A percentile compares a stretch with the other conserved stretches of the same genome.
phyloP scores from a whole-genome alignment of 73 alveolate genomes.

The Paramecium pentaurelia region DNA sequence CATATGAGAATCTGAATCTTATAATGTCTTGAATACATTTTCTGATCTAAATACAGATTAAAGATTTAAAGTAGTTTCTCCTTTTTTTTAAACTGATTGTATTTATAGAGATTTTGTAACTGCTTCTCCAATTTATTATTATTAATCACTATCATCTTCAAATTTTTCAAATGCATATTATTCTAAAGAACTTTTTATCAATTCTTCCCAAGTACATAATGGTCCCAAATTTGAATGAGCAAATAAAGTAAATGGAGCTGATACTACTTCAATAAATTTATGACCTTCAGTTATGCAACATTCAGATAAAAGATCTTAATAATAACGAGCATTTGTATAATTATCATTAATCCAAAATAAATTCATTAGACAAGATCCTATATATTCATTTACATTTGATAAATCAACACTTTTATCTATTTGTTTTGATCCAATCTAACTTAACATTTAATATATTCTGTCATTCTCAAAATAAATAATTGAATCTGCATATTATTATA shows the following conservation, averaged over 20 bases:
- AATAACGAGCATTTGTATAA: neutral
- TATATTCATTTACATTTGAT: constrained; percentile 78
- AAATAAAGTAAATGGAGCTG: constrained; percentile 48
- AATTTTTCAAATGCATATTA: constrained; percentile 44
- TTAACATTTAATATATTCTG: constrained; percentile 62
- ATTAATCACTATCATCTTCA: constrained; percentile 22
- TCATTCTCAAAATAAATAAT: constrained; percentile 78
- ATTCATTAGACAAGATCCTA: constrained; percentile 70
- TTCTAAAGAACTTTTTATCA: constrained; percentile 44
- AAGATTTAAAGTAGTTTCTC: neutral
- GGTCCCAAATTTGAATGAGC: constrained; percentile 39
- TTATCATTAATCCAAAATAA: constrained; percentile 58
- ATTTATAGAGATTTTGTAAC: constrained; percentile 5
- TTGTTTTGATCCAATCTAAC: constrained; percentile 56
- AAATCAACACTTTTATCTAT: constrained; percentile 69
- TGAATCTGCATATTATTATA: constrained; percentile 79
- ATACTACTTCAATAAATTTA: constrained; percentile 46
- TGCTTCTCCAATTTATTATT: neutral
- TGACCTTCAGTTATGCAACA: constrained; percentile 56
- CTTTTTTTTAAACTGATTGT: neutral
- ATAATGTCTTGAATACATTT: neutral
- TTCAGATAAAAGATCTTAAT: constrained; percentile 28
- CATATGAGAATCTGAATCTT: constrained; percentile 54
- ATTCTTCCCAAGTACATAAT: constrained; percentile 52
- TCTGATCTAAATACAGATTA: neutral